Conservation (phyloP, 257 asterid genomes). For the Capsicum rhomboideum region DNA sequence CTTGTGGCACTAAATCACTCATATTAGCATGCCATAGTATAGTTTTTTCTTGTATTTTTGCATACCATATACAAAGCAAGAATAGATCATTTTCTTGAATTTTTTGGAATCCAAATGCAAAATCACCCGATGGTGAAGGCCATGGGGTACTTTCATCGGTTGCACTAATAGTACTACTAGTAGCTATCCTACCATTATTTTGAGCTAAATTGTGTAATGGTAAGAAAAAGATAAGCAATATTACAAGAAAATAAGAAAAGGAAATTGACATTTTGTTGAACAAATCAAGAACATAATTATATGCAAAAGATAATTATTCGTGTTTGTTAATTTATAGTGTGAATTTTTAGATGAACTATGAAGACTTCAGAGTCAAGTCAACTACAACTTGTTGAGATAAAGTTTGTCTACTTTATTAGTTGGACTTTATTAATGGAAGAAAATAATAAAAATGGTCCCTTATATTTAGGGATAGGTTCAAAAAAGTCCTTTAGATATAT, state of each 20-base stretch:
- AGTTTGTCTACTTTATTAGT: no score
- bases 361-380: not conserved
- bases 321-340: not conserved
- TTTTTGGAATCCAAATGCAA: conserved; percentile 48
- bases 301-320: not conserved
- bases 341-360: not conserved
- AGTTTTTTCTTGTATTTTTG: conserved; percentile 27
- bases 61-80: conserved; percentile 54
- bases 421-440: no score
- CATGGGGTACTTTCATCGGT: conserved; percentile 24
- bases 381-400: no score
- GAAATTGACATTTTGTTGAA: not conserved
- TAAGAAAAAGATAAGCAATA: not conserved
- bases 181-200: not conserved
- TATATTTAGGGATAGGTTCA: no score
- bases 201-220: conserved; percentile 18
- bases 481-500: no score
- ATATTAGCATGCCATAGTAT: conserved; percentile 39
- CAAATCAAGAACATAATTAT: not conserved
- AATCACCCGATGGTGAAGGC: conserved; percentile 51
- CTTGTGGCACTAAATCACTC: conserved; percentile 27
- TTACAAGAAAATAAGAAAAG: not conserved
- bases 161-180: not conserved
- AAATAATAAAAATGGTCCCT: no score
- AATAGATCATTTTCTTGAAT: conserved; percentile 17